Percentiles rank a stretch among this genome's conserved stretches.
Conservation (phyloP, 108 stramenopile species). For the Aurantiochytrium sp. region DNA sequence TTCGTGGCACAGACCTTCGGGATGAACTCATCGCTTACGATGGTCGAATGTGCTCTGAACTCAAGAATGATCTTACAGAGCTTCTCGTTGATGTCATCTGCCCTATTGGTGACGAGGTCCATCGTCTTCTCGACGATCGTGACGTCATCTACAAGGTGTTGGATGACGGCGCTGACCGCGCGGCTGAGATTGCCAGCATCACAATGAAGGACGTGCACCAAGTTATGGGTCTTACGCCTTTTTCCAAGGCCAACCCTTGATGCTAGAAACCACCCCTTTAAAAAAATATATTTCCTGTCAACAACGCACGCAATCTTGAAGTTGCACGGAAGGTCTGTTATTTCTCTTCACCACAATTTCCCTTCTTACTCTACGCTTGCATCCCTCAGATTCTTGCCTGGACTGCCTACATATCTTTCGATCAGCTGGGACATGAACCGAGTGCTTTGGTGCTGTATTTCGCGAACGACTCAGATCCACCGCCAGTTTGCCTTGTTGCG, state of each 20-base stretch:
- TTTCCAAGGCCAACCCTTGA: background rate
- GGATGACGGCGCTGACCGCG: slow-evolving; percentile 80
- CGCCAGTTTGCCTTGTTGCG: too few relatives aligned
- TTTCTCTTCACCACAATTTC: too few relatives aligned
- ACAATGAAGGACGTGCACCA: background rate
- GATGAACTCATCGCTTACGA: background rate
- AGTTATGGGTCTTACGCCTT: background rate
- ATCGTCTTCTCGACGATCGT: slow-evolving; percentile 75
- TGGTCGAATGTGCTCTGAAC: slow-evolving; percentile 25
- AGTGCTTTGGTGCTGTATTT: too few relatives aligned
- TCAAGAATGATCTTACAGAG: slow-evolving; percentile 90
- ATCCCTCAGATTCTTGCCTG: too few relatives aligned
- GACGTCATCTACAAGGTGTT: slow-evolving; percentile 69
- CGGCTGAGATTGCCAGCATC: slow-evolving; percentile 41
- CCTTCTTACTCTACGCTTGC: too few relatives aligned
- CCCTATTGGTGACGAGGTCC: slow-evolving; percentile 83
- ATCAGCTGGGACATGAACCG: too few relatives aligned
- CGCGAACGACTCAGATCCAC: too few relatives aligned
- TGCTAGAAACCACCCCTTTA: too few relatives aligned
- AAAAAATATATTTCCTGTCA: too few relatives aligned
- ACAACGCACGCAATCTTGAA: too few relatives aligned
- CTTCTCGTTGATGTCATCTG: slow-evolving; percentile 79
- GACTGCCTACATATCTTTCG: too few relatives aligned
- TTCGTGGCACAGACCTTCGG: slow-evolving; percentile 24
- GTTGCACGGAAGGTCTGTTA: too few relatives aligned